These are phyloP conservation scores for Cicer judaicum DNA, from an alignment of 306 rosid species.

Conservation along the genomic window DNA sequence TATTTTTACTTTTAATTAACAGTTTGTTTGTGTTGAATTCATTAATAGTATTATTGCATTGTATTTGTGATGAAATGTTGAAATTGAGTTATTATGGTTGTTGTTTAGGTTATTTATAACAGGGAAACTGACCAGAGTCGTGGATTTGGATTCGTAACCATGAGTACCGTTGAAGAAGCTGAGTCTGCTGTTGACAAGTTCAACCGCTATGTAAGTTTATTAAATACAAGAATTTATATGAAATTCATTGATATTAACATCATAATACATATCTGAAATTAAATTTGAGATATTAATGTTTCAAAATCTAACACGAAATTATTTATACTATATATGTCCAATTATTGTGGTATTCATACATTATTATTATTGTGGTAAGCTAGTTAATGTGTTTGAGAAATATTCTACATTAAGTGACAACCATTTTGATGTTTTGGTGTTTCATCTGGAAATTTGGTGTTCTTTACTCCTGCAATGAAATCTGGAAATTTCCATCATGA, in stretches of 20 bases:
- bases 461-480: background rate
- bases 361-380: background rate
- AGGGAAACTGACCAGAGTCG: slow-evolving; percentile 92
- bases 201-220: slow-evolving; percentile 60
- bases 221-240: background rate
- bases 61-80: background rate
- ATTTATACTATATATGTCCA: slow-evolving; percentile 3
- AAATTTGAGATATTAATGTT: background rate
- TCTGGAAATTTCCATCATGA: background rate
- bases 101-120: slow-evolving; percentile 80
- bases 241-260: background rate
- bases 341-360: background rate
- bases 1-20: background rate
- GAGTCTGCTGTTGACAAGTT: slow-evolving; percentile 75
- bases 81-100: background rate
- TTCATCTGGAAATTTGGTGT: background rate
- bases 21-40: background rate
- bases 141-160: slow-evolving; percentile 91
- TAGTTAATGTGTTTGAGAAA: background rate
- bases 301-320: background rate
- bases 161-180: slow-evolving; percentile 94
- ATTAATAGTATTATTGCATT: background rate
- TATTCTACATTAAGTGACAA: background rate
- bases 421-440: background rate
- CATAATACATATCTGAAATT: background rate